Base-by-base conservation (phyloP, 1,284 basidiomycete species). In the Leccinum solheimii region DNA sequence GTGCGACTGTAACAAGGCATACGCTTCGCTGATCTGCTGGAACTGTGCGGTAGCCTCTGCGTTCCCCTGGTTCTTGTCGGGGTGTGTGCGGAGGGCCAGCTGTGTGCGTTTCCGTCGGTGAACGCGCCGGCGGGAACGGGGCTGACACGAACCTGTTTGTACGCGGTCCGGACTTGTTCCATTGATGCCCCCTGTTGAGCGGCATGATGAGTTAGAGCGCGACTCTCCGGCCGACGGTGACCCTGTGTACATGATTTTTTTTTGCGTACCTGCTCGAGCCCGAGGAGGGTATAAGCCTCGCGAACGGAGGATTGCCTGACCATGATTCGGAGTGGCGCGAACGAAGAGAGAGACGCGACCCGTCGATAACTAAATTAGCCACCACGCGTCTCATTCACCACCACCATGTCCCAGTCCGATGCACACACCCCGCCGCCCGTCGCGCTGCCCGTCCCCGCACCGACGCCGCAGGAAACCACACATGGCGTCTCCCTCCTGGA, bases 61-160 rank as follows among this genome's bases (percentile, higher is more conserved):
- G 64, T 88, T 81, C 54, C 80, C 80, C 0, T 81, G 83, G 67
- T 90, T 90, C 74, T 90, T 90, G 75, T 91, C 90, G 7, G 90
- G 89, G 73, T 91, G 90, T 0, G 84, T 86, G 36, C 79, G 80
- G 30, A 91, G 77, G 9, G 88, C 88, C 59, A 84, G 74, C 86
- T 89, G 64, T n/a, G 60, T 11, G 57, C 49, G 49, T 54, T 58
- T 38, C 51, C 14, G 23, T 62, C 19, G 59, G 53, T 40, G 58
- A 58, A 52, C 26, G 49, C 58, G 23, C 23, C 40, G 57, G 30
- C 53, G 19, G 19, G 23, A 38, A 21, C 9, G 55, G 55, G 53
- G 16, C 49, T 14, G 56, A 23, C 36, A 65, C 73, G 54, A 64
- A 86, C 88, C 79, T 86, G 84, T 71, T 83, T 90, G 78, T 91